Percentiles rank a stretch among this genome's conserved stretches.
These are phyloP conservation scores for Beauveria medogensis DNA, from an alignment of 2,329 filamentous ascomycete genomes.

Conservation along the genomic window DNA sequence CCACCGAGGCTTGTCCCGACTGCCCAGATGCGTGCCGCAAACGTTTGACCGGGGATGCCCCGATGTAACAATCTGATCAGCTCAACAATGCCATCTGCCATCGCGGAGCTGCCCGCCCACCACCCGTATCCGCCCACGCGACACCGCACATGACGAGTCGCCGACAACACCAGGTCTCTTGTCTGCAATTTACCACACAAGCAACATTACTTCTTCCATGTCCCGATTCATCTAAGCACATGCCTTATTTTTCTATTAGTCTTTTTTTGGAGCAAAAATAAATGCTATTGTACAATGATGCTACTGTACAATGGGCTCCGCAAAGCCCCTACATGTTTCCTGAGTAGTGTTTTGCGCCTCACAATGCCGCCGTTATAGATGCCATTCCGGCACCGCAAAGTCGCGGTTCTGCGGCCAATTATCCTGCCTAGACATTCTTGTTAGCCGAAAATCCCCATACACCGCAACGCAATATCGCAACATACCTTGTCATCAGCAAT, in stretches of 20 bases:
- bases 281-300: not conserved
- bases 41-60: too few relatives aligned
- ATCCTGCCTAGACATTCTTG: constrained; percentile 23
- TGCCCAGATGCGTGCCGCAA: not conserved
- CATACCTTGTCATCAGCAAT: constrained; percentile 34
- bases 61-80: not conserved
- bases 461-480: not conserved
- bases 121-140: too few relatives aligned
- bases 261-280: not conserved
- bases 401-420: constrained; percentile 33
- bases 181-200: too few relatives aligned
- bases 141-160: too few relatives aligned
- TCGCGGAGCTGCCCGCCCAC: too few relatives aligned
- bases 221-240: not conserved
- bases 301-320: not conserved
- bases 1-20: not conserved
- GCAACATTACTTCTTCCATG: not conserved
- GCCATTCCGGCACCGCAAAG: constrained; percentile 35
- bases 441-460: not conserved
- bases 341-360: not conserved
- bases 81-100: not conserved
- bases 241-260: not conserved
- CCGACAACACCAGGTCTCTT: too few relatives aligned
- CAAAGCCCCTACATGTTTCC: not conserved
- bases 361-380: constrained; percentile 20